These are phyloP conservation scores for Daldinia eschscholtzii DNA, from an alignment of 2,329 filamentous ascomycete species.

Conservation along the genomic window DNA sequence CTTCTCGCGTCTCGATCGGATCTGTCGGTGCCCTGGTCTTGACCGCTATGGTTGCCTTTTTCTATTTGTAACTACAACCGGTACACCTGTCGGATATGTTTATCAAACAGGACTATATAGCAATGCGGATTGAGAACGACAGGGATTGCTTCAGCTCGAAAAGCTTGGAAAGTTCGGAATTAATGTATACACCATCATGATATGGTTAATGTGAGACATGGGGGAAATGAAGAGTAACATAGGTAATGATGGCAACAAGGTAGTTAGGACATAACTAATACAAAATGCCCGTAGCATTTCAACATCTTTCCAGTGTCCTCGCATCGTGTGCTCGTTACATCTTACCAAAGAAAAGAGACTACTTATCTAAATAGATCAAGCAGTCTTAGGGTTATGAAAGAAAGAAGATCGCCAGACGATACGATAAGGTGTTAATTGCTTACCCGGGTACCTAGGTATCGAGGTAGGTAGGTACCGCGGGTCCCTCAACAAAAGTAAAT, in stretches of 20 bases:
- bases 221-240: slow-evolving; percentile 12
- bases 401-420: not conserved
- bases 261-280: slow-evolving; percentile 31
- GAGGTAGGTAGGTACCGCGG: not conserved
- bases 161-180: not conserved
- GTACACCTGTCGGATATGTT: not conserved
- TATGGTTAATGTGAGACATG: slow-evolving; percentile 35
- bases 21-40: slow-evolving; percentile 54
- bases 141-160: slow-evolving; percentile 3
- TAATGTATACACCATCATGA: slow-evolving; percentile 19
- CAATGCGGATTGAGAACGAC: slow-evolving; percentile 6
- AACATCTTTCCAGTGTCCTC: not conserved
- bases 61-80: slow-evolving; percentile 53
- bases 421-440: not conserved
- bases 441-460: too few relatives aligned
- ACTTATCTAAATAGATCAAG: not conserved
- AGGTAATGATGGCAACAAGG: slow-evolving; percentile 26
- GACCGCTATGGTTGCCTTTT: slow-evolving; percentile 52
- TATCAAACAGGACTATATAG: not conserved
- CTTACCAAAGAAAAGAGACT: not conserved
- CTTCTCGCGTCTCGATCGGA: slow-evolving; percentile 50
- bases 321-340: not conserved
- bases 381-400: not conserved
- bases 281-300: slow-evolving; percentile 9
- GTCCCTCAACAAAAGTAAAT: not conserved